A percentile compares a stretch with the other conserved stretches of the same genome.
Conservation (phyloP, 1,139 yeast genomes). For the Yarrowia galli region DNA sequence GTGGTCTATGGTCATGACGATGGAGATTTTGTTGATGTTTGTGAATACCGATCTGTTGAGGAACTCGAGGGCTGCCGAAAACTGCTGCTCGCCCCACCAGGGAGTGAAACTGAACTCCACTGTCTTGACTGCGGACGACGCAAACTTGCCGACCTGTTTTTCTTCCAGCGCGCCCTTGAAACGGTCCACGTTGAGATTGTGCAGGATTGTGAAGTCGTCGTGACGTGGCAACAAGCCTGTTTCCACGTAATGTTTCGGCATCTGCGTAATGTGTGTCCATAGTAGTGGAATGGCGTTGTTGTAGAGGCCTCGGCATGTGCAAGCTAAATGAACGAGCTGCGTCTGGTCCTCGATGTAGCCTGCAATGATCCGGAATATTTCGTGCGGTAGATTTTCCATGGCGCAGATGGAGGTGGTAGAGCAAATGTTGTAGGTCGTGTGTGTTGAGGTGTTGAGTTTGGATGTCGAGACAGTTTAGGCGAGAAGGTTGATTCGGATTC, state of each 20-base stretch:
- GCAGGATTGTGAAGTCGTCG: constrained; percentile 15
- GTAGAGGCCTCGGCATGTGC: constrained; percentile 12
- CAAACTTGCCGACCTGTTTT: neutral
- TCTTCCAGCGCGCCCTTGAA: constrained; percentile 11
- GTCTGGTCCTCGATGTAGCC: constrained; percentile 8
- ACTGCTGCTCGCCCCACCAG: constrained; percentile 33
- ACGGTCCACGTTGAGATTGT: neutral
- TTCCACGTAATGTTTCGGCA: constrained; percentile 21
- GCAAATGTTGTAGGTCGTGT: no score
- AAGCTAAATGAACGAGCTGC: constrained; percentile 8
- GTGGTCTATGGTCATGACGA: constrained; percentile 20
- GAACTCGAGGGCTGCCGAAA: neutral
- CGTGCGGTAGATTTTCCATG: constrained; percentile 19
- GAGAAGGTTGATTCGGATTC: constrained; percentile 14
- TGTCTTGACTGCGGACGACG: constrained; percentile 3
- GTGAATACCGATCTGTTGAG: constrained; percentile 5
- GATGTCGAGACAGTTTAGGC: neutral
- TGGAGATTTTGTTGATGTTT: constrained; percentile 1
- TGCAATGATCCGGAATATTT: constrained; percentile 14
- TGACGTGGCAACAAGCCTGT: constrained; percentile 2
- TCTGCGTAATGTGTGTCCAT: constrained; percentile 28
- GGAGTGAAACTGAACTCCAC: constrained; percentile 26
- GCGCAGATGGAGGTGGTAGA: no score
- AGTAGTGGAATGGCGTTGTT: constrained; percentile 8
- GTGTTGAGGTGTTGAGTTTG: neutral